Evolutionary conservation across 805 yeast genomes (phyloP).

Genomic region (Lachancea fermentati): DNA sequence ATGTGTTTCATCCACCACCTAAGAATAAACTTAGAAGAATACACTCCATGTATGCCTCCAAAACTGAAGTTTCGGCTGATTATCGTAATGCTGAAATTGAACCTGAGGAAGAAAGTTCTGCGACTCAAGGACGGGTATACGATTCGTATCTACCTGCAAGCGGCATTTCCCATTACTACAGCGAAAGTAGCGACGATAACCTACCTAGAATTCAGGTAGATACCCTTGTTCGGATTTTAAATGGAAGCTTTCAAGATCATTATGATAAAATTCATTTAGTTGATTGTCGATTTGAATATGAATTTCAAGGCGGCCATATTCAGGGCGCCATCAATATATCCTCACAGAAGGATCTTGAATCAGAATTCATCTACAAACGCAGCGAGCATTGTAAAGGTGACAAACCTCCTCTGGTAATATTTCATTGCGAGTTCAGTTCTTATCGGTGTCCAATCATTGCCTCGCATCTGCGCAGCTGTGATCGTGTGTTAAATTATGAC

Average conservation of each 20-base stretch:
- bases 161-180: slow-evolving; percentile 50
- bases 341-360: slow-evolving; percentile 63
- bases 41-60: slow-evolving; percentile 63
- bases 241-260: slow-evolving; percentile 35
- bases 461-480: slow-evolving; percentile 73
- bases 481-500: slow-evolving; percentile 66
- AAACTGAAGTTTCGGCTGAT: slow-evolving; percentile 40
- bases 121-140: slow-evolving; percentile 4
- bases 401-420: slow-evolving; percentile 50
- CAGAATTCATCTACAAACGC: slow-evolving; percentile 37
- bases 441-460: slow-evolving; percentile 96
- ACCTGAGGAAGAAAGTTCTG: slow-evolving; percentile 5
- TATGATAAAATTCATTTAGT: slow-evolving; percentile 58
- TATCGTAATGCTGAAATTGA: slow-evolving; percentile 28
- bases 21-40: slow-evolving; percentile 49
- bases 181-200: slow-evolving; percentile 39
- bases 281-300: slow-evolving; percentile 92
- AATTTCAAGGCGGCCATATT: slow-evolving; percentile 90
- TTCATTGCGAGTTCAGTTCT: slow-evolving; percentile 93
- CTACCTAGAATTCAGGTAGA: slow-evolving; percentile 41
- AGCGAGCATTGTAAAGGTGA: slow-evolving; percentile 1
- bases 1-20: slow-evolving; percentile 35
- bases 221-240: slow-evolving; percentile 38
- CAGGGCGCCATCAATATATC: slow-evolving; percentile 74
- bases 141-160: slow-evolving; percentile 66